Evolutionary conservation across 192 early-diverging fungal genomes (phyloP).

Genomic region (Allomyces arbusculus): DNA sequence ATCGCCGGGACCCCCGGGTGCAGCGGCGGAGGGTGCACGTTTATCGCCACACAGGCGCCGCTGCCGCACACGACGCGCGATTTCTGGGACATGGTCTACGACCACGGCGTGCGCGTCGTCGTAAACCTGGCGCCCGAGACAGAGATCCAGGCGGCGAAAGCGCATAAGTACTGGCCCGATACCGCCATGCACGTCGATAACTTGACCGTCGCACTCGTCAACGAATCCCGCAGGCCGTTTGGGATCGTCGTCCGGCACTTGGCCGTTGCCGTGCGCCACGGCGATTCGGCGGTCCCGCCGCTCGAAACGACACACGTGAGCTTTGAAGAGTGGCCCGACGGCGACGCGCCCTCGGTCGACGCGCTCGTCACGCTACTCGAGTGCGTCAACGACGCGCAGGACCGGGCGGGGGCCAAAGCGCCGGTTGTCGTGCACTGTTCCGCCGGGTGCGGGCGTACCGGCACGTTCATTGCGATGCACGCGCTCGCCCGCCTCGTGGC

Average conservation of each 20-base stretch:
- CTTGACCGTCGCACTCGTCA: too few species aligned
- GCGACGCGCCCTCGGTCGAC: neutral
- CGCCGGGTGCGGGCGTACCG: constrained; percentile 35
- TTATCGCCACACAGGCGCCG: neutral
- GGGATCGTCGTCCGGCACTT: too few species aligned
- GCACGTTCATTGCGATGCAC: constrained; percentile 28
- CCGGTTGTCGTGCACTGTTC: constrained; percentile 34
- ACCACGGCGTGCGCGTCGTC: neutral
- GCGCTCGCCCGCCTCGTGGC: neutral
- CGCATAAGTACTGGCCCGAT: neutral
- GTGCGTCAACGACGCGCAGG: neutral
- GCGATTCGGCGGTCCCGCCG: too few species aligned
- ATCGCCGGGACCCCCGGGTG: too few species aligned
- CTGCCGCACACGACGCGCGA: neutral
- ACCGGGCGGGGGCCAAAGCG: too few species aligned
- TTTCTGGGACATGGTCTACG: neutral
- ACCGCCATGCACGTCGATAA: too few species aligned
- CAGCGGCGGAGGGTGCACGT: neutral
- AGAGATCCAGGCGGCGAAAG: neutral
- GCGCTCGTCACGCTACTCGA: neutral
- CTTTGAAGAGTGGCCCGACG: neutral
- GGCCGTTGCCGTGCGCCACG: too few species aligned
- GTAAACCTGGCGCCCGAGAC: neutral
- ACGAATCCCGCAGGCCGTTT: too few species aligned
- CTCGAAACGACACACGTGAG: neutral